Evolutionary conservation across 2,329 filamentous ascomycete genomes (phyloP), one percentile per base, ranked within the genome.

Genomic region (Fusarium temperatum): DNA sequence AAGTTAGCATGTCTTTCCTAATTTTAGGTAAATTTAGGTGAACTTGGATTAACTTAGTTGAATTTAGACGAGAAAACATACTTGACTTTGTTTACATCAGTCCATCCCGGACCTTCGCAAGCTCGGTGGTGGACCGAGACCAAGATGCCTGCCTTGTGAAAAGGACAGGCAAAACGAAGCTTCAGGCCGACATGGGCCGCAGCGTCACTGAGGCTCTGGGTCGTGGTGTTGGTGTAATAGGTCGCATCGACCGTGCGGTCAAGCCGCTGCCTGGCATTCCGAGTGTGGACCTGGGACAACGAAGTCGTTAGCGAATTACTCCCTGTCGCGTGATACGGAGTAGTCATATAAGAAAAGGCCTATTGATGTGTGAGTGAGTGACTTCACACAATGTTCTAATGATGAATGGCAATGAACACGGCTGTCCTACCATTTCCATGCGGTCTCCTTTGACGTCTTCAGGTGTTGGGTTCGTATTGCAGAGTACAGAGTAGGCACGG

Each of bases 261-360:
- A 7, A 45, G 18, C 0, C 1, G 39, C 2, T 8, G n/a, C 0
- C 24, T 22, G 22, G 4, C 39, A 45, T 56, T 0, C 36, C 45
- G 30, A 28, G 32, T 38, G 11, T 26, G 26, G 41, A 39, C 26
- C 50, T 57, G 26, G 1, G 4, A 38, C 22, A 5, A 9, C 20
- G 2, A 15, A 14, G 12, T 6, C 22, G 39, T 62, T 56, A 62
- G 58, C 30, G 18, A 55, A 24, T 0, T 28, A 42, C 45, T 28
- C 36, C 45, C 35, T 35, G 28, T 0, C 28, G 36, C 1, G 5
- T 1, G 6, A 26, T 8, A 4, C 0, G 44, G 35, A 50, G 35
- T 5, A 30, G 28, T 12, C 3, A 30, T 9, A 24, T 32, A 22
- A 17, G 9, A 39, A 13, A 24, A n/a, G 3, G 8, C 47, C 57